phyloP scores from a whole-genome alignment of 345 rosid genomes.

The Brassica incana region DNA sequence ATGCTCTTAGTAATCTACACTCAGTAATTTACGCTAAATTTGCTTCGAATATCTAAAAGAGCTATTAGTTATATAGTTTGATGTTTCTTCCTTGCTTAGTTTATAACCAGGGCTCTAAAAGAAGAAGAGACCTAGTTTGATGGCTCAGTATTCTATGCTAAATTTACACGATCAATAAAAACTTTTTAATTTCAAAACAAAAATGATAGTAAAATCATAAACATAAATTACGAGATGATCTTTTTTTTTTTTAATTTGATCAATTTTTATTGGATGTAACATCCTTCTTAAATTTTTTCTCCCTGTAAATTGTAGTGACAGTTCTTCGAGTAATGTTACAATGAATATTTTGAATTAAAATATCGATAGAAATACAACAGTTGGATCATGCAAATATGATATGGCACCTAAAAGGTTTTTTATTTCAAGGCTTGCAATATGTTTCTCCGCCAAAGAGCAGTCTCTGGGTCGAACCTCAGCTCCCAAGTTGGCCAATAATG shows the following conservation, averaged over 20 bases:
- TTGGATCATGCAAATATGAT: background rate
- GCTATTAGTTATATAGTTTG: too few relatives aligned
- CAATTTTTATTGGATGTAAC: background rate
- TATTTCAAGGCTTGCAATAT: slow-evolving; percentile 56
- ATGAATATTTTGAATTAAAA: slow-evolving; percentile 10
- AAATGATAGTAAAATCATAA: background rate
- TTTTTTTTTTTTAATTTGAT: background rate
- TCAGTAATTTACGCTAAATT: too few relatives aligned
- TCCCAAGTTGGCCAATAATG: slow-evolving; percentile 99
- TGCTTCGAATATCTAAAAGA: too few relatives aligned
- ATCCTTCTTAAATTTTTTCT: background rate
- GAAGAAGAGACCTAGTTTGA: too few relatives aligned
- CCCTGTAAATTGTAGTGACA: slow-evolving; percentile 9
- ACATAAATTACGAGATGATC: background rate
- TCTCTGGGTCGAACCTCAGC: slow-evolving; percentile 72
- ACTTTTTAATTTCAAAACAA: background rate
- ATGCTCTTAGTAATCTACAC: too few relatives aligned
- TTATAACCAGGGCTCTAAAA: too few relatives aligned
- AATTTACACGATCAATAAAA: background rate
- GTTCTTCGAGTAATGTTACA: slow-evolving; percentile 13
- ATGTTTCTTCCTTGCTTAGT: too few relatives aligned
- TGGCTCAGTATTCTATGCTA: background rate
- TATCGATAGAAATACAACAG: slow-evolving; percentile 23
- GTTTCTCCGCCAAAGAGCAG: slow-evolving; percentile 69
- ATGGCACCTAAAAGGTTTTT: slow-evolving; percentile 13